phyloP scores from a whole-genome alignment of 345 rosid genomes.

The Aurinia saxatilis region DNA sequence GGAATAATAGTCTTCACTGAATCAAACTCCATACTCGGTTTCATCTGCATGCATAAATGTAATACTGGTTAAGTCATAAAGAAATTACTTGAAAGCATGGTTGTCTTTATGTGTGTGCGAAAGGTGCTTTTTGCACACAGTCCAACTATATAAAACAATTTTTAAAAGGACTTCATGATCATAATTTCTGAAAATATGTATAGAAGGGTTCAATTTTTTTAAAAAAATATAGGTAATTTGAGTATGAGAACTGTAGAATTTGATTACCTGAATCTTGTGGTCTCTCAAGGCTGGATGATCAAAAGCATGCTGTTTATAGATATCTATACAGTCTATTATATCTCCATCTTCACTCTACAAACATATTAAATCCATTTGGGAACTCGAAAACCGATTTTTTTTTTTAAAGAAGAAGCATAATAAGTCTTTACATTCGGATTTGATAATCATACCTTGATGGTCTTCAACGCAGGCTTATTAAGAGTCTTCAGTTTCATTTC shows the following conservation, averaged over 20 bases:
- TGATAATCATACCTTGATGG: slow-evolving; percentile 27
- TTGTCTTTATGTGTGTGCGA: too few relatives aligned
- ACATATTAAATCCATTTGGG: background rate
- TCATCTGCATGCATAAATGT: slow-evolving; percentile 32
- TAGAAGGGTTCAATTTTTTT: too few relatives aligned
- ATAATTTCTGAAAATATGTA: too few relatives aligned
- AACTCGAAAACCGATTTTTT: background rate
- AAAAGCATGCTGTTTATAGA: slow-evolving; percentile 47
- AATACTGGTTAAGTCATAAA: background rate
- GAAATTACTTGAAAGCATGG: too few relatives aligned
- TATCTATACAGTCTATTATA: too few relatives aligned
- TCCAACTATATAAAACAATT: too few relatives aligned
- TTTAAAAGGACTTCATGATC: too few relatives aligned
- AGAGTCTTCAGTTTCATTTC: slow-evolving; percentile 30
- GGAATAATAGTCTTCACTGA: background rate
- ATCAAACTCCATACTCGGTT: slow-evolving; percentile 21
- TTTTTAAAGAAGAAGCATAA: background rate
- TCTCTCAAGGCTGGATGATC: slow-evolving; percentile 40
- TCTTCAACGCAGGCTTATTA: too few relatives aligned
- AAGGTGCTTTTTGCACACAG: too few relatives aligned
- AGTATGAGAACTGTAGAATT: background rate
- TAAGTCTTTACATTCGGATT: background rate
- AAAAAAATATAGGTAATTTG: too few relatives aligned
- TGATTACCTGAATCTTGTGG: slow-evolving; percentile 39
- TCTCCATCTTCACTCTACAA: too few relatives aligned